Percentiles rank a stretch among this genome's conserved stretches.
These are phyloP conservation scores for Solanum commersonii DNA, from an alignment of 257 asterid species.

Conservation along the genomic window DNA sequence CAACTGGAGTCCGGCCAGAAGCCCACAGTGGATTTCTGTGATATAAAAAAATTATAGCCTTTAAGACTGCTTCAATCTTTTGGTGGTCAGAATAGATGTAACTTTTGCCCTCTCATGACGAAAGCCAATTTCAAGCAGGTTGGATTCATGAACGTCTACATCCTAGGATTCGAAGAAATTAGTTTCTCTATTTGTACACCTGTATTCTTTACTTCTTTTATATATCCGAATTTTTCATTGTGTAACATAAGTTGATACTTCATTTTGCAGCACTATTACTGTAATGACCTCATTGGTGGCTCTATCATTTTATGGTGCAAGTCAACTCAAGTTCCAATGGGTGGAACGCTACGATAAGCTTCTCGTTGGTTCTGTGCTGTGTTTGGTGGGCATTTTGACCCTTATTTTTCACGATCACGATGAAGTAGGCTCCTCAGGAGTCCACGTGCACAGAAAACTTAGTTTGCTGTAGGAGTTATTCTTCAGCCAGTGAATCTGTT, in stretches of 20 bases:
- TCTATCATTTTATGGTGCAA: conserved; percentile 92
- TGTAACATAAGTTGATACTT: background rate
- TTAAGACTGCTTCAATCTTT: background rate
- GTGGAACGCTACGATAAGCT: conserved; percentile 94
- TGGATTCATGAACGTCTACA: background rate
- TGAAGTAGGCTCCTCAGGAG: conserved; percentile 25
- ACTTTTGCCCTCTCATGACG: background rate
- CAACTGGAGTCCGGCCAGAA: background rate
- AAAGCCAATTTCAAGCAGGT: too few relatives aligned
- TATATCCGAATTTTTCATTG: background rate
- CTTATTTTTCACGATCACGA: conserved; percentile 83
- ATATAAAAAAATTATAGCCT: background rate
- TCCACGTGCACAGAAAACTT: conserved; percentile 54
- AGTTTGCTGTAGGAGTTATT: conserved; percentile 16
- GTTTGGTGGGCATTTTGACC: conserved; percentile 82
- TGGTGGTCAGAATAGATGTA: background rate
- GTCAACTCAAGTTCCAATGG: conserved; percentile 97
- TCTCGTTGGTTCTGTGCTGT: conserved; percentile 88
- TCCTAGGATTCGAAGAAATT: background rate
- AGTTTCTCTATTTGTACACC: background rate
- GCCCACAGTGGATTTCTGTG: background rate
- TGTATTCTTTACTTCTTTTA: background rate
- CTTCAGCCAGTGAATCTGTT: background rate
- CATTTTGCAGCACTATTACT: conserved; percentile 65
- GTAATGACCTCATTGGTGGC: conserved; percentile 98